Conservation (phyloP, 768 basidiomycete species). For the Exidia glandulosa region DNA sequence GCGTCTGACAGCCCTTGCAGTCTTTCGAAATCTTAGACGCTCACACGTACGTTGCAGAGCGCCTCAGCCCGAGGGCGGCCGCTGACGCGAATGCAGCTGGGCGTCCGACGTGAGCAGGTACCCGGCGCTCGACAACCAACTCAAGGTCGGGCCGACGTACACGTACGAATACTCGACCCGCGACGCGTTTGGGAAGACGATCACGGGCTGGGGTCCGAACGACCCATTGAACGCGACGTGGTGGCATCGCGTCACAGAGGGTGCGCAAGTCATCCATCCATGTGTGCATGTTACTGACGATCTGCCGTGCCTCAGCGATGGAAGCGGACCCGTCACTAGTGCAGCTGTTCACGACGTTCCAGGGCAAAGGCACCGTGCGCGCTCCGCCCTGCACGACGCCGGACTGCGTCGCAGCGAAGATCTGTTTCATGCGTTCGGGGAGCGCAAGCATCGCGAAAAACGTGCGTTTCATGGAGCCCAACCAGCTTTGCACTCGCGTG, state of each 20-base stretch:
- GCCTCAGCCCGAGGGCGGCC: background rate
- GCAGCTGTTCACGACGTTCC: constrained; percentile 58
- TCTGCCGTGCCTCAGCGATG: constrained; percentile 5
- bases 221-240: constrained; percentile 74
- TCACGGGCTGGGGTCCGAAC: constrained; percentile 44
- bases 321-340: constrained; percentile 43
- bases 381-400: constrained; percentile 42
- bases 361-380: constrained; percentile 56
- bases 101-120: constrained; percentile 49
- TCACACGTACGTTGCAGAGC: constrained; percentile 64
- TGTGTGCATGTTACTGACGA: background rate
- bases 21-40: constrained; percentile 73
- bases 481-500: too few relatives aligned
- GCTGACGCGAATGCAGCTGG: constrained; percentile 35
- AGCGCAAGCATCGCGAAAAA: constrained; percentile 49
- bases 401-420: constrained; percentile 52
- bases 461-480: too few relatives aligned
- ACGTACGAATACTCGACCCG: constrained; percentile 62
- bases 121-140: constrained; percentile 46
- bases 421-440: constrained; percentile 70
- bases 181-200: constrained; percentile 47
- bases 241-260: constrained; percentile 74
- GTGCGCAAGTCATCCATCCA: constrained; percentile 23
- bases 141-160: constrained; percentile 48
- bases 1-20: constrained; percentile 21